Evolutionary conservation across 2,329 filamentous ascomycete species (phyloP), one percentile per base, ranked within the genome.

Genomic region (Rachicladosporium sp.): DNA sequence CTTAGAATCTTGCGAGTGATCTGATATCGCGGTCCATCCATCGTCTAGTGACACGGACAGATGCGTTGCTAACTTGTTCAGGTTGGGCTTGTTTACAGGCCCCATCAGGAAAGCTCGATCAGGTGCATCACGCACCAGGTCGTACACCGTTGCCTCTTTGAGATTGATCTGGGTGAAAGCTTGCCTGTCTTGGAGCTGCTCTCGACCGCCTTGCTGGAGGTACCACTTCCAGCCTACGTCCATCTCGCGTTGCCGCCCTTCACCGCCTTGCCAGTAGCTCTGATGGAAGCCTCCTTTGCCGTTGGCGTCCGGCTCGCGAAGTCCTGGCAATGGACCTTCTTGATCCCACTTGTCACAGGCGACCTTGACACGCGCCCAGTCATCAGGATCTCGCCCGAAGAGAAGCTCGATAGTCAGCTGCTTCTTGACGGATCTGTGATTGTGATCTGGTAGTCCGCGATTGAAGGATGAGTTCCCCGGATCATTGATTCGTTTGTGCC

Each of bases 191-290:
- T 51, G 48, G 41, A 76, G 73, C 2, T 37, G 45, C 9, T 57
- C 51, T 32, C 60, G 60, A 19, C 66, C 61, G 13, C 59, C 58
- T 15, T 56, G 45, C 7, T 61, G 51, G 37, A 64, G 61, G 48
- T 73, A 77, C 74, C 74, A 78, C 35, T 66, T 59, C 66, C 69
- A 73, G 11, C 63, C 62, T 6, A 52, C 47, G 1, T 59, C 63
- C n/a, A 60, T 56, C 46, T 76, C 72, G 31, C 41, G 59, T 37
- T 62, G 52, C 31, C 65, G 44, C 19, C 61, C 56, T 31, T 61
- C 62, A 10, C 2, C 10, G 8, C 39, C 35, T 33, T 12, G 61
- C 55, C 65, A 70, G 49, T 66, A 65, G 9, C 63, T 66, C 45
- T 57, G 41, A 47, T 62, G 49, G 56, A 70, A 42, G 43, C 61